Base-by-base conservation (phyloP, 345 rosid genomes). In the thale cress (Arabidopsis thaliana) region DNA sequence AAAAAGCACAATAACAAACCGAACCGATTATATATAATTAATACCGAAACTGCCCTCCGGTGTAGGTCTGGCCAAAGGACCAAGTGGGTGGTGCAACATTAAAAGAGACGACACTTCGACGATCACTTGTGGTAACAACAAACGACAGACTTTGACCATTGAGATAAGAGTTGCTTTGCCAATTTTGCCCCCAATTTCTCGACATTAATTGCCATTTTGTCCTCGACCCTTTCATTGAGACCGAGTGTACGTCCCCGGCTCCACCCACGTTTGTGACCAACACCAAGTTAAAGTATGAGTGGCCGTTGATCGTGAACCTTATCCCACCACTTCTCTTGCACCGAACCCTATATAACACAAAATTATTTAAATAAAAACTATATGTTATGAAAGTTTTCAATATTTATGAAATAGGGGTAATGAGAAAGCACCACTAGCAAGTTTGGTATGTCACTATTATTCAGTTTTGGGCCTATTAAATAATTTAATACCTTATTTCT, bases 141-240 rank as follows among this genome's bases (percentile, higher is more conserved):
- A 89, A 89, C 7, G 95, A 89, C 78, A 89, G 87, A 73, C 79
- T 74, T 75, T 89, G 92, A 11, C 95, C 95, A 59, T 86, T 86
- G 20, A 89, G 88, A 66, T 86, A 79, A n/a, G 92, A 81, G 65
- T 89, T 87, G 82, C 95, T 89, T 78, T 89, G 95, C 95, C 95
- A 89, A 61, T 89, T 89, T 60, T 89, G 95, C 33, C 95, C 95
- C 95, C 95, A 89, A n/a, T 89, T 89, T 61, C 95, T 82, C 12
- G 92, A 87, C 92, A 89, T 87, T 23, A 82, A 70, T 57, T 87
- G 89, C 90, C 95, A 87, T 57, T 71, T 80, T 30, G 90, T 74
- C 63, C 83, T 81, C 22, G 92, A 87, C 4, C 96, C 96, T 71
- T 75, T 89, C 63, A 89, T 78, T 23, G 89, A 72, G 2, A 87